Percentiles rank a stretch among this genome's conserved stretches.
Conservation (phyloP, 108 stramenopile species). For the Tribonema minus region DNA sequence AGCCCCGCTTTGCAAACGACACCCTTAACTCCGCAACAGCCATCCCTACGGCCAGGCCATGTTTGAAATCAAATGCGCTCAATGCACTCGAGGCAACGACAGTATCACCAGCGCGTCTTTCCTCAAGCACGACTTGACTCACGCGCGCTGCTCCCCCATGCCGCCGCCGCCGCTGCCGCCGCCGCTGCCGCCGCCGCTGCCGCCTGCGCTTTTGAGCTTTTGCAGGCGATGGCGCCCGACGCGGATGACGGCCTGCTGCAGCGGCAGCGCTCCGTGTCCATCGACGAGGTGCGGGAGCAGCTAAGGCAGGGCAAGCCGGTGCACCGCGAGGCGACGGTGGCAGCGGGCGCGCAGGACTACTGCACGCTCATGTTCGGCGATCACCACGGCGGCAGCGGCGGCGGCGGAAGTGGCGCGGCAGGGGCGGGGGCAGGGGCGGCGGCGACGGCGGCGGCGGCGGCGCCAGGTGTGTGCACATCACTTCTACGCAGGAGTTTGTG, state of each 20-base stretch:
- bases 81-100: no score
- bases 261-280: conserved; percentile 49
- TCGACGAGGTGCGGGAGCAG: conserved; percentile 54
- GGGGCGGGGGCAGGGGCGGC: not conserved
- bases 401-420: not conserved
- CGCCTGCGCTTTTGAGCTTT: no score
- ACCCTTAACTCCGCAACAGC: no score
- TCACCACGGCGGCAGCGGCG: conserved; percentile 14
- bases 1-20: no score
- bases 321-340: conserved; percentile 39
- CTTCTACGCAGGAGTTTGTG: not conserved
- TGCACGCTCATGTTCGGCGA: conserved; percentile 47
- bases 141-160: no score
- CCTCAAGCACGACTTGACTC: no score
- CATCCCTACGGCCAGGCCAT: no score
- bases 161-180: no score
- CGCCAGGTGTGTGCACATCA: not conserved
- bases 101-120: no score
- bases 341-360: conserved; percentile 45
- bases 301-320: conserved; percentile 51
- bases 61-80: no score
- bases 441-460: not conserved
- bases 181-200: no score
- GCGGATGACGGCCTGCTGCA: conserved; percentile 42
- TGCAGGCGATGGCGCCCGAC: no score